Evolutionary conservation across 176 grass and related monocot species (phyloP).

Genomic region (Triticum turgidum): DNA sequence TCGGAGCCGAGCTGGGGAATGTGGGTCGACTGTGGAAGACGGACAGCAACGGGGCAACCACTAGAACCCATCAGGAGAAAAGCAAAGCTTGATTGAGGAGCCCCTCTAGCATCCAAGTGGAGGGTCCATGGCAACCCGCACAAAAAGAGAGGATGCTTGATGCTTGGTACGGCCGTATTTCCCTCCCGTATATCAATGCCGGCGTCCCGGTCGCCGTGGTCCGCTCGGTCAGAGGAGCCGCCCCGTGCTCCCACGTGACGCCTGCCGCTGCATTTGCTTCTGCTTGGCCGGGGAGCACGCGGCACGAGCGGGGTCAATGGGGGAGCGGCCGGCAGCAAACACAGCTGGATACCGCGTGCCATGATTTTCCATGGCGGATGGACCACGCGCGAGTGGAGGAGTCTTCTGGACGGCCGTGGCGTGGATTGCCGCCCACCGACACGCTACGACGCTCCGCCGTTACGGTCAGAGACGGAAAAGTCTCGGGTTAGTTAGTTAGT

Average conservation of each 20-base stretch:
- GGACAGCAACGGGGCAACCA: constrained; percentile 13
- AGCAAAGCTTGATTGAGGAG: neutral
- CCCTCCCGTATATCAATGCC: no score
- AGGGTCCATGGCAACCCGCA: neutral
- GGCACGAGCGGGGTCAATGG: neutral
- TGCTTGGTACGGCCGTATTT: no score
- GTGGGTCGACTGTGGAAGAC: neutral
- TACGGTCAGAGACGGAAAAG: neutral
- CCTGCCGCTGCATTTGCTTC: neutral
- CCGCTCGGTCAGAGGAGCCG: neutral
- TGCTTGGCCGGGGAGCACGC: neutral
- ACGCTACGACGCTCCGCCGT: neutral
- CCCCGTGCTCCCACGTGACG: constrained; percentile 37
- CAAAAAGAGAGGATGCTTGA: no score
- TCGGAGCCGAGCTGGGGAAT: neutral
- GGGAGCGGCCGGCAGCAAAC: neutral
- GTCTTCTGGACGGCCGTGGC: neutral
- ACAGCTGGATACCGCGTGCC: neutral
- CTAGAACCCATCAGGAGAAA: neutral
- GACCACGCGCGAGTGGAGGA: neutral
- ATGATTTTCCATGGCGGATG: neutral
- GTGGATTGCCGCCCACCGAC: neutral
- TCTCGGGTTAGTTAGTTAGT: neutral
- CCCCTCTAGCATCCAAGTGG: neutral
- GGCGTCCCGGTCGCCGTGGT: neutral